A percentile compares a stretch with the other conserved stretches of the same genome.
phyloP scores from a whole-genome alignment of 495 filamentous ascomycete genomes.

The Daldinia loculata region DNA sequence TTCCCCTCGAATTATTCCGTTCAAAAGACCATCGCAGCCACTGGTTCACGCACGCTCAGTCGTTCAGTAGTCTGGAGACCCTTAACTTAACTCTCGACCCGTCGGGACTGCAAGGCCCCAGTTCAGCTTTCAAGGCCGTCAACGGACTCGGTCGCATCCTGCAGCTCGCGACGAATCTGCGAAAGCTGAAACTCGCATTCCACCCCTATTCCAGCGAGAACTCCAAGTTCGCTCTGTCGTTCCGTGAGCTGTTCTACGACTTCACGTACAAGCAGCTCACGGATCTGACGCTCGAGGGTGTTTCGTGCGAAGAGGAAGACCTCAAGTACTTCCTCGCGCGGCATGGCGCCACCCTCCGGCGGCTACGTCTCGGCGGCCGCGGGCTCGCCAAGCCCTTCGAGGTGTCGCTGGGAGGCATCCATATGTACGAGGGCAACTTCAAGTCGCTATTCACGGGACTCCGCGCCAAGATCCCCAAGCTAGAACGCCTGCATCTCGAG shows the following conservation, averaged over 20 bases:
- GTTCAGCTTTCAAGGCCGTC: constrained; percentile 50
- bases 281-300: constrained; percentile 55
- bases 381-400: constrained; percentile 54
- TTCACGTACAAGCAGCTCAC: constrained; percentile 53
- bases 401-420: constrained; percentile 53
- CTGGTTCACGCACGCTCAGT: constrained; percentile 56
- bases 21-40: constrained; percentile 48
- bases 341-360: constrained; percentile 52
- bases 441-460: constrained; percentile 52
- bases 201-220: constrained; percentile 52
- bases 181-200: constrained; percentile 54
- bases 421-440: constrained; percentile 56
- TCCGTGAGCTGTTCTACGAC: constrained; percentile 50
- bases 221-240: constrained; percentile 54
- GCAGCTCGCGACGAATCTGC: constrained; percentile 50
- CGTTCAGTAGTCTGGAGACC: constrained; percentile 50
- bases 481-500: constrained; percentile 56
- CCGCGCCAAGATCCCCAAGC: constrained; percentile 46
- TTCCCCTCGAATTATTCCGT: constrained; percentile 57
- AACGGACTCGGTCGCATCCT: constrained; percentile 57
- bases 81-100: constrained; percentile 54
- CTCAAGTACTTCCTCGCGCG: constrained; percentile 53
- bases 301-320: constrained; percentile 56
- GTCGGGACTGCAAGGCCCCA: constrained; percentile 46
- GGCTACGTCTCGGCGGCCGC: constrained; percentile 56